Evolutionary conservation across 1,284 basidiomycete species (phyloP), one percentile per base, ranked within the genome.

Genomic region (Cryptococcus sp.): DNA sequence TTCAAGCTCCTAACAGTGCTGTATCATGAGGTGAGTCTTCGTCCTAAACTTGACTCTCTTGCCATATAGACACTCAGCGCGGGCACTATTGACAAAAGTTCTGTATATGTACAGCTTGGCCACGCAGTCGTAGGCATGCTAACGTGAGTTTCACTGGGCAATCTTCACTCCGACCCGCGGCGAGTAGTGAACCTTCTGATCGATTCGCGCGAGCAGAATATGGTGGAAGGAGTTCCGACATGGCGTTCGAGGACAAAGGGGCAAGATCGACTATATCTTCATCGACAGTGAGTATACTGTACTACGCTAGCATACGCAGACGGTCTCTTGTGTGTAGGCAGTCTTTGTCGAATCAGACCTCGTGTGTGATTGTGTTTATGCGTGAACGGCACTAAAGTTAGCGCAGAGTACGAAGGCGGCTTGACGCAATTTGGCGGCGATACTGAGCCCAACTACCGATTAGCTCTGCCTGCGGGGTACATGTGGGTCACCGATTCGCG

Each of bases 1-100:
- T 63, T 70, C 60, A 73, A 73, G 50, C 61, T 68, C n/a, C 57
- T 71, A 37, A 73, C 71, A 1, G 71, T 73, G 2, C 54, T 70
- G 8, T 71, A 66, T 47, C 71, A 73, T 48, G 71, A 71, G 60
- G 67, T 69, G 20, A 50, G 67, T 41, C 34, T 15, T 20, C 26
- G 34, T 19, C 39, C 19, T 25, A 34, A 20, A 5, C n/a, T n/a
- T n/a, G n/a, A n/a, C n/a, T n/a, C n/a, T n/a, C n/a, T n/a, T n/a
- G n/a, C n/a, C n/a, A n/a, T n/a, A n/a, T n/a, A n/a, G n/a, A n/a
- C n/a, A n/a, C n/a, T n/a, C n/a, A n/a, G n/a, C n/a, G n/a, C n/a
- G n/a, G n/a, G n/a, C n/a, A n/a, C n/a, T n/a, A n/a, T n/a, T n/a
- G n/a, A n/a, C n/a, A n/a, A n/a, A n/a, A n/a, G n/a, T n/a, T n/a